A percentile compares a stretch with the other conserved stretches of the same genome.
These are phyloP conservation scores for Westerdykella sp. DNA, from an alignment of 2,329 filamentous ascomycete species.

Conservation along the genomic window DNA sequence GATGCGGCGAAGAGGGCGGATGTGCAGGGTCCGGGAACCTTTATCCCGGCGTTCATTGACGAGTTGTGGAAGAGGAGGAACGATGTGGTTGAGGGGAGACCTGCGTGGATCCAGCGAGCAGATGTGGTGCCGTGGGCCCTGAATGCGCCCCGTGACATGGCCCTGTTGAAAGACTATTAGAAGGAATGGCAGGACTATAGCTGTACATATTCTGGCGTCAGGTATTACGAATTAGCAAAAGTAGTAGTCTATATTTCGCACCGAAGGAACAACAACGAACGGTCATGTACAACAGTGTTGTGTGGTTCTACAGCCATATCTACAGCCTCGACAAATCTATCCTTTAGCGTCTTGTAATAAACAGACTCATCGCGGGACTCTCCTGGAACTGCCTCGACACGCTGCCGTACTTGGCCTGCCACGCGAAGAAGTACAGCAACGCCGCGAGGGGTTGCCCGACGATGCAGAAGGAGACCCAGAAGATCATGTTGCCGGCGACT, in stretches of 20 bases:
- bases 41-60: conserved; percentile 80
- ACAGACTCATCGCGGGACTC: conserved; percentile 14
- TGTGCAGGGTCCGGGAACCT: conserved; percentile 76
- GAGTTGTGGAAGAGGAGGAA: conserved; percentile 44
- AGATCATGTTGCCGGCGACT: conserved; percentile 84
- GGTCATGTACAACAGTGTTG: no score
- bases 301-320: no score
- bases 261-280: no score
- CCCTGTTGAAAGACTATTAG: conserved; percentile 11
- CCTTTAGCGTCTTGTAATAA: not conserved
- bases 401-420: conserved; percentile 95
- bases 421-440: conserved; percentile 93
- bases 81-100: not conserved
- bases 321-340: not conserved
- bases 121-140: conserved; percentile 5
- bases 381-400: conserved; percentile 47
- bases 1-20: conserved; percentile 51
- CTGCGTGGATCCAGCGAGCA: not conserved
- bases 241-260: not conserved
- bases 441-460: conserved; percentile 92
- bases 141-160: conserved; percentile 13
- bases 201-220: no score
- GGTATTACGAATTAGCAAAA: not conserved
- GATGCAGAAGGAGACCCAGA: conserved; percentile 94
- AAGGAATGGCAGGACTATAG: not conserved